Percentiles rank a stretch among this genome's conserved stretches.
Conservation (phyloP, 1,284 basidiomycete species). For the Ustilago cynodontis region DNA sequence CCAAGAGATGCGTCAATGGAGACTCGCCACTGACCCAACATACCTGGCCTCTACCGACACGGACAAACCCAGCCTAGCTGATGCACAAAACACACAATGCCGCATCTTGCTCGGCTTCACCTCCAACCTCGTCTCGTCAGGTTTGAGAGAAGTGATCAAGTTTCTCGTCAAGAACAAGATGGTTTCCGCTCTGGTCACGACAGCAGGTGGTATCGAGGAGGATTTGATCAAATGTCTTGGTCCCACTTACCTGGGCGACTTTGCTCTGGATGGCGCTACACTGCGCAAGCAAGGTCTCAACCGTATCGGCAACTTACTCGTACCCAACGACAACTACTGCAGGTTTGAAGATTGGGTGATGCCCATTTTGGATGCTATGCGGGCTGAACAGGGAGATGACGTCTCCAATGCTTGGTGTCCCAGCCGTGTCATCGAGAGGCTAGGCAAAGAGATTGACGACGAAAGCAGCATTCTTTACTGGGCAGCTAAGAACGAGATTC, state of each 20-base stretch:
- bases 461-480: constrained; percentile 96
- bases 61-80: constrained; percentile 68
- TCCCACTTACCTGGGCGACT: constrained; percentile 88
- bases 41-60: constrained; percentile 44
- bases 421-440: constrained; percentile 88
- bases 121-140: constrained; percentile 97
- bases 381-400: constrained; percentile 86
- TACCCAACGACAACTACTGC: constrained; percentile 99
- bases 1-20: constrained; percentile 78
- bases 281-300: constrained; percentile 90
- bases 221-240: constrained; percentile 99
- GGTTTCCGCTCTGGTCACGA: constrained; percentile 91
- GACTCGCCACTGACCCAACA: constrained; percentile 46
- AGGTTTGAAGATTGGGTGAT: constrained; percentile 99
- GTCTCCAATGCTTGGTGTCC: constrained; percentile 80
- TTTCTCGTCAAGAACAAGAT: constrained; percentile 95
- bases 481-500: constrained; percentile 96
- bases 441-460: constrained; percentile 96
- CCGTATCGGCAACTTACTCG: constrained; percentile 95
- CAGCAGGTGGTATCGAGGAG: constrained; percentile 97
- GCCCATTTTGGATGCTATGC: constrained; percentile 91
- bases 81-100: constrained; percentile 78
- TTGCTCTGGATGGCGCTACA: constrained; percentile 89
- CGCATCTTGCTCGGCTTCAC: constrained; percentile 97
- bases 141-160: constrained; percentile 90